These are phyloP conservation scores for Murraya koenigii DNA, from an alignment of 345 rosid genomes.

Conservation along the genomic window DNA sequence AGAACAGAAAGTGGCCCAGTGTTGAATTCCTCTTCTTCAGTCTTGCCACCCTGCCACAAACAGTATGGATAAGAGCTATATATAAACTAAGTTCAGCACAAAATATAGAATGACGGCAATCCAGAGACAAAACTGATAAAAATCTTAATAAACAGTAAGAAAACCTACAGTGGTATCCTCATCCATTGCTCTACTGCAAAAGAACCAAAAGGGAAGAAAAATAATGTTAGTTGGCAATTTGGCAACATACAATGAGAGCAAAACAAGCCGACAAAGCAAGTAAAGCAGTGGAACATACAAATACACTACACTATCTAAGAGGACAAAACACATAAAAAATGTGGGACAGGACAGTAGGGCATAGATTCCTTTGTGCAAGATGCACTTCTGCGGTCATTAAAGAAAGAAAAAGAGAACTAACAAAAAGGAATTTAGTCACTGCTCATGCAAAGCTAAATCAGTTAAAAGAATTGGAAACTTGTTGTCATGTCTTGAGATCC, in stretches of 20 bases:
- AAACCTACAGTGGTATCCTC: constrained; percentile 47
- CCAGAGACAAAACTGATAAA: not conserved
- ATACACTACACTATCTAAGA: too few species aligned
- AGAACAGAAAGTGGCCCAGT: constrained; percentile 94
- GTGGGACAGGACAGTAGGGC: too few species aligned
- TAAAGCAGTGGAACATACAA: not conserved
- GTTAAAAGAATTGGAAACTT: not conserved
- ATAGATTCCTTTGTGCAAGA: not conserved
- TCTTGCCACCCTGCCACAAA: constrained; percentile 43
- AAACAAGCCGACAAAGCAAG: not conserved
- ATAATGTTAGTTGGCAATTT: not conserved
- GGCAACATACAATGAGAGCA: not conserved
- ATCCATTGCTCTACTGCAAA: constrained; percentile 65
- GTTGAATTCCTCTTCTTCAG: constrained; percentile 92
- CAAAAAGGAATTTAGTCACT: not conserved
- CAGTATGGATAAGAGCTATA: not conserved
- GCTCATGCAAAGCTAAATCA: not conserved
- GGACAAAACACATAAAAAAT: not conserved
- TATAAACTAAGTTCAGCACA: not conserved
- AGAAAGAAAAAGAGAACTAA: not conserved
- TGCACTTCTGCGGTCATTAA: not conserved
- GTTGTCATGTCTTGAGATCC: not conserved
- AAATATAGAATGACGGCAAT: not conserved
- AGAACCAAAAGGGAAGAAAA: not conserved
- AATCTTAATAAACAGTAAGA: not conserved